phyloP scores from a whole-genome alignment of 108 stramenopile genomes.

The Discostella pseudostelligera region DNA sequence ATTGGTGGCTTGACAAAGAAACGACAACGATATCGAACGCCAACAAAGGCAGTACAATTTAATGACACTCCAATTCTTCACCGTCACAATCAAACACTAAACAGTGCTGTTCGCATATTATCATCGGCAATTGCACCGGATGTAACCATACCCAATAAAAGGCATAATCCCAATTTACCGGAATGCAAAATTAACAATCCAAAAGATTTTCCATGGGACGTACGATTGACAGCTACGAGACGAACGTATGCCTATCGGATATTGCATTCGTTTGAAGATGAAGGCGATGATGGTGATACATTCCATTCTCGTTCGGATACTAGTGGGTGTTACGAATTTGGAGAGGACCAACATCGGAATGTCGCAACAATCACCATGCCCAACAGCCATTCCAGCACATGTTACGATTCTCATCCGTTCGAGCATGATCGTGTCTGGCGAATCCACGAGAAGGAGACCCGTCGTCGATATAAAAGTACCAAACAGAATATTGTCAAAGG shows the following conservation, averaged over 20 bases:
- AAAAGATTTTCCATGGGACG: conserved; percentile 67
- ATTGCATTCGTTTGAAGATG: conserved; percentile 39
- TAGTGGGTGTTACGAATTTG: too few relatives aligned
- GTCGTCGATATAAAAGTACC: background rate
- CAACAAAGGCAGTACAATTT: conserved; percentile 3
- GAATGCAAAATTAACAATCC: conserved; percentile 42
- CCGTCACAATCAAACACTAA: conserved; percentile 10
- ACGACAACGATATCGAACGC: conserved; percentile 7
- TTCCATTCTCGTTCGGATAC: too few relatives aligned
- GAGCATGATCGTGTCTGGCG: conserved; percentile 77
- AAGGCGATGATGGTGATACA: too few relatives aligned
- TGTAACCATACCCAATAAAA: conserved; percentile 31
- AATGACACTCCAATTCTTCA: too few relatives aligned
- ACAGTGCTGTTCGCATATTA: conserved; percentile 36
- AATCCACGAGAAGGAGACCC: conserved; percentile 49
- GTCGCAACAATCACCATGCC: conserved; percentile 1
- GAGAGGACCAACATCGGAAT: too few relatives aligned
- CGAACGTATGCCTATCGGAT: conserved; percentile 78
- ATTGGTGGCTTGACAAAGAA: conserved; percentile 17
- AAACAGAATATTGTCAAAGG: background rate
- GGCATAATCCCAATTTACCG: conserved; percentile 35
- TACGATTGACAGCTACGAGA: conserved; percentile 74
- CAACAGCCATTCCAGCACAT: conserved; percentile 20
- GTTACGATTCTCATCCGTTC: conserved; percentile 57
- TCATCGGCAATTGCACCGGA: conserved; percentile 39